Evolutionary conservation across 352 stramenopile genomes (phyloP).

Genomic region (Globisporangium abappressorium): DNA sequence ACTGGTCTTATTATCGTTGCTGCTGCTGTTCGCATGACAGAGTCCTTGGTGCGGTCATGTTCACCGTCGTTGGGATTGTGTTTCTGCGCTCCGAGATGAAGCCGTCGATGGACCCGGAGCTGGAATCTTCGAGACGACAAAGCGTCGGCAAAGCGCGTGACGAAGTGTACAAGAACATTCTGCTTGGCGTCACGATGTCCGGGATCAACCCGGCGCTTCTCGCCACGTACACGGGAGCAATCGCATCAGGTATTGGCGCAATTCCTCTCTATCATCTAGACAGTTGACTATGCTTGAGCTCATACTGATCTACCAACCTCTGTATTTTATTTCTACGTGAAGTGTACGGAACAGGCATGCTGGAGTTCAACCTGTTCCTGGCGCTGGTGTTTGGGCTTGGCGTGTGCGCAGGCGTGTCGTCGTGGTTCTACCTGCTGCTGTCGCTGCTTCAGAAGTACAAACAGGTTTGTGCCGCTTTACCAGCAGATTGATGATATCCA

Average conservation of each 20-base stretch:
- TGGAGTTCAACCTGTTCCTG: slow-evolving; percentile 84
- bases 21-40: slow-evolving; percentile 19
- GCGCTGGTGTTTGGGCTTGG: slow-evolving; percentile 82
- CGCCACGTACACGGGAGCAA: slow-evolving; percentile 84
- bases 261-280: background rate
- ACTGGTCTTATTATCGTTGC: slow-evolving; percentile 1
- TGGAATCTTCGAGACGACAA: slow-evolving; percentile 48
- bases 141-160: slow-evolving; percentile 44
- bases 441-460: slow-evolving; percentile 90
- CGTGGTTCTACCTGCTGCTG: slow-evolving; percentile 87
- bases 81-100: slow-evolving; percentile 83
- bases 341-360: slow-evolving; percentile 84
- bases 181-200: slow-evolving; percentile 86
- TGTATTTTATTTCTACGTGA: background rate
- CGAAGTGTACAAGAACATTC: slow-evolving; percentile 76
- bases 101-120: slow-evolving; percentile 61
- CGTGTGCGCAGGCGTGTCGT: slow-evolving; percentile 83
- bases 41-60: slow-evolving; percentile 83
- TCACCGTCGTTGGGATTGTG: slow-evolving; percentile 75
- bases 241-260: slow-evolving; percentile 63
- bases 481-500: background rate
- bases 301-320: background rate
- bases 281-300: background rate
- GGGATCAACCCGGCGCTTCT: slow-evolving; percentile 84
- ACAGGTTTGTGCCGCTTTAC: slow-evolving; percentile 36